A percentile compares a stretch with the other conserved stretches of the same genome.
phyloP scores from a whole-genome alignment of 2,329 filamentous ascomycete genomes.

The Colletotrichum sansevieriae region DNA sequence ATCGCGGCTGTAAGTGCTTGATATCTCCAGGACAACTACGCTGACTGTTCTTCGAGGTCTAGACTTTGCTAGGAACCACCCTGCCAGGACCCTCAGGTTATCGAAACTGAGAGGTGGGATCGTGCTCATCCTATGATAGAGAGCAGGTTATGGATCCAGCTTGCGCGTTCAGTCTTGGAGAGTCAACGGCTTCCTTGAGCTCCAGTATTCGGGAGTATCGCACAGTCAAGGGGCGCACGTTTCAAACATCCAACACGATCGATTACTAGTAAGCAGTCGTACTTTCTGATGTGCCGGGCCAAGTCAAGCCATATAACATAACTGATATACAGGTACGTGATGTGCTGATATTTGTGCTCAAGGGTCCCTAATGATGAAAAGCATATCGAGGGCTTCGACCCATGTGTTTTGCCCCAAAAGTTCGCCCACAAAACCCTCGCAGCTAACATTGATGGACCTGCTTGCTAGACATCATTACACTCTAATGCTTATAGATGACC shows the following conservation, averaged over 20 bases:
- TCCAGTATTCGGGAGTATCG: not conserved
- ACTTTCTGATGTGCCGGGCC: too few relatives aligned
- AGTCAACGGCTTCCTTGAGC: not conserved
- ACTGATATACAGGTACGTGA: too few relatives aligned
- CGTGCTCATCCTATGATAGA: not conserved
- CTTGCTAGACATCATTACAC: not conserved
- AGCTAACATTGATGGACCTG: not conserved
- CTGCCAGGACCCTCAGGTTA: too few relatives aligned
- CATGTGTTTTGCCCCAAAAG: not conserved
- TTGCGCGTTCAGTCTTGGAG: not conserved
- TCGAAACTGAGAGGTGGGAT: not conserved
- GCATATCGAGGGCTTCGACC: not conserved
- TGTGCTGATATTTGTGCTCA: not conserved
- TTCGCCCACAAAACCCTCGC: too few relatives aligned
- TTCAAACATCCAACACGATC: not conserved
- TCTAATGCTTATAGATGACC: not conserved
- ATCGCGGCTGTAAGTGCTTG: too few relatives aligned
- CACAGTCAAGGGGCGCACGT: not conserved
- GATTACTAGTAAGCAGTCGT: not conserved
- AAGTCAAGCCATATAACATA: too few relatives aligned
- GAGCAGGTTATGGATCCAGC: not conserved
- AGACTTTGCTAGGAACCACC: too few relatives aligned
- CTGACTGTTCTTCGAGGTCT: too few relatives aligned
- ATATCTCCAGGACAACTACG: too few relatives aligned
- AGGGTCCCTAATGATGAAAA: slow-evolving; percentile 13